Conservation (phyloP, 2,329 filamentous ascomycete genomes). For the Aspergillus sergii region DNA sequence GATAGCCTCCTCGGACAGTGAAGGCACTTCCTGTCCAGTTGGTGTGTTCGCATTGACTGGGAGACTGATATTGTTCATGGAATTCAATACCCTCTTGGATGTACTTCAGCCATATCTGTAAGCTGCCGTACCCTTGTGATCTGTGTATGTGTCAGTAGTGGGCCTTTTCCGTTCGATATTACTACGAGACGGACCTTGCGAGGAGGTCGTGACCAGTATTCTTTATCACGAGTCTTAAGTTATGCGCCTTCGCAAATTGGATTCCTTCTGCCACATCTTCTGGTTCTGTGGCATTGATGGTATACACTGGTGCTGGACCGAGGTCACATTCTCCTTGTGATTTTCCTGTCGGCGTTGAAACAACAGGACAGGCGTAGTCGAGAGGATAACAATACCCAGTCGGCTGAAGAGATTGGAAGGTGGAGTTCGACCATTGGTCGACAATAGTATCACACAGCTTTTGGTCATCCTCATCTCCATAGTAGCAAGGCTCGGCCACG, state of each 20-base stretch:
- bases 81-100: constrained; percentile 7
- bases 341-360: not conserved
- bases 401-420: not conserved
- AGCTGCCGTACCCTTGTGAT: constrained; percentile 10
- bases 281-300: constrained; percentile 9
- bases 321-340: not conserved
- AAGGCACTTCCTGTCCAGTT: constrained; percentile 12
- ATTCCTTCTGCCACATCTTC: constrained; percentile 10
- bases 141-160: not conserved
- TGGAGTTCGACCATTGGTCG: not conserved
- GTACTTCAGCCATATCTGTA: constrained; percentile 15
- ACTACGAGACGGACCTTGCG: constrained; percentile 2
- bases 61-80: constrained; percentile 1
- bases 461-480: not conserved
- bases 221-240: constrained; percentile 9
- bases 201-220: constrained; percentile 15
- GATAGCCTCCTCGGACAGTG: constrained; percentile 12
- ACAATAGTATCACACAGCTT: not conserved
- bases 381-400: not conserved
- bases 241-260: constrained; percentile 8
- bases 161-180: no score
- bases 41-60: not conserved
- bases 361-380: not conserved
- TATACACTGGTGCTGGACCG: not conserved
- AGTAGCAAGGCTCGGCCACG: not conserved